phyloP scores from a whole-genome alignment of 2,329 filamentous ascomycete genomes.

The Boeremia exigua region DNA sequence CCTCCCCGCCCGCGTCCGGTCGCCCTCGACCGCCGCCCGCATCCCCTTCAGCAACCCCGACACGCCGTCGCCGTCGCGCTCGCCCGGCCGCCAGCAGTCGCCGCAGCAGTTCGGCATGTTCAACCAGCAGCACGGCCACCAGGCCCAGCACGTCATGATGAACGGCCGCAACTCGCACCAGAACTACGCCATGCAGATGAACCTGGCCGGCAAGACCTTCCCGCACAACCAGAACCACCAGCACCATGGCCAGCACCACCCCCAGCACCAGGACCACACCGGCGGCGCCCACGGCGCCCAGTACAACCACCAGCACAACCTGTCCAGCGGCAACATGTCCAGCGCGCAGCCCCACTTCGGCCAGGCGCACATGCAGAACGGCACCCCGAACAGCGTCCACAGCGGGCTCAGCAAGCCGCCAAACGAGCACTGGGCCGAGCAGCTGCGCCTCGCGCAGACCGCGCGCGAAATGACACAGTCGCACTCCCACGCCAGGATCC shows the following conservation, averaged over 20 bases:
- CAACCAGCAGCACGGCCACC: slow-evolving; percentile 67
- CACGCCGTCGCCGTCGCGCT: slow-evolving; percentile 64
- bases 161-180: slow-evolving; percentile 72
- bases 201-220: slow-evolving; percentile 71
- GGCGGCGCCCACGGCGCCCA: slow-evolving; percentile 57
- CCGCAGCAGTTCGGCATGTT: slow-evolving; percentile 69
- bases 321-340: slow-evolving; percentile 66
- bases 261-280: slow-evolving; percentile 65
- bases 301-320: slow-evolving; percentile 68
- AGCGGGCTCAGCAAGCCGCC: slow-evolving; percentile 64
- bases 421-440: slow-evolving; percentile 83
- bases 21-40: slow-evolving; percentile 52
- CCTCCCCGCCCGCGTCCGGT: slow-evolving; percentile 55
- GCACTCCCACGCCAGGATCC: slow-evolving; percentile 76
- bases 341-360: slow-evolving; percentile 70
- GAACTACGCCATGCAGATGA: slow-evolving; percentile 60
- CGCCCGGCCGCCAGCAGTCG: slow-evolving; percentile 58
- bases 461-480: slow-evolving; percentile 71
- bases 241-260: slow-evolving; percentile 62
- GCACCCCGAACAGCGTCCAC: slow-evolving; percentile 62
- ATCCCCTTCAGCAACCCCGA: slow-evolving; percentile 55
- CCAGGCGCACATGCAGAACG: slow-evolving; percentile 65
- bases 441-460: slow-evolving; percentile 80
- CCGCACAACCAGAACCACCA: slow-evolving; percentile 63
- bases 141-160: slow-evolving; percentile 76